These are phyloP conservation scores for Inonotus hispidus DNA, from an alignment of 1,284 basidiomycete species.

Conservation along the genomic window DNA sequence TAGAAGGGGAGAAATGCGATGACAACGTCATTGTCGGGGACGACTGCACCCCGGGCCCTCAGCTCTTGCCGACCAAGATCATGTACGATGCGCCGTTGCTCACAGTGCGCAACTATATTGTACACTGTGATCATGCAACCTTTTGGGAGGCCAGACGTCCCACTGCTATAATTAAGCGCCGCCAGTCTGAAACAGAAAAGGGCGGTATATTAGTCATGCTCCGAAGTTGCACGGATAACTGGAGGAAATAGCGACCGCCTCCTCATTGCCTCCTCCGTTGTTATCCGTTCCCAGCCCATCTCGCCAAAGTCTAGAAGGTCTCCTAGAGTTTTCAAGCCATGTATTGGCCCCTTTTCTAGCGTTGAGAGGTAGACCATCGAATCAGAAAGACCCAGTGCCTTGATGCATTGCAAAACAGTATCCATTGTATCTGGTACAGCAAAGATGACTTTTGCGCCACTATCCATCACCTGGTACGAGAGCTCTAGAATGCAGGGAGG, in stretches of 20 bases:
- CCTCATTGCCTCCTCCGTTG: neutral
- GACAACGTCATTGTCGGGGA: constrained; percentile 14
- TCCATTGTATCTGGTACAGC: constrained; percentile 11
- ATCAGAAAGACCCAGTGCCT: constrained; percentile 12
- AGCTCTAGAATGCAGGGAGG: constrained; percentile 8
- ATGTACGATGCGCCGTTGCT: constrained; percentile 13
- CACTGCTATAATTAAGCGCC: constrained; percentile 33
- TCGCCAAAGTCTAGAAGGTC: constrained; percentile 19
- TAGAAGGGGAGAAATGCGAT: constrained; percentile 20
- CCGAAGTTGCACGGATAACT: neutral
- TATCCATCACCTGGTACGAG: constrained; percentile 18
- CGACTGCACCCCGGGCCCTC: constrained; percentile 2
- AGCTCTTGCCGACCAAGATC: constrained; percentile 11
- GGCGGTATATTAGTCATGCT: neutral
- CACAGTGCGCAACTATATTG: constrained; percentile 24
- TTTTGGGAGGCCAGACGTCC: constrained; percentile 26
- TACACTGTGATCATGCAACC: constrained; percentile 30
- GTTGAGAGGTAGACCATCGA: constrained; percentile 11
- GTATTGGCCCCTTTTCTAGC: constrained; percentile 5
- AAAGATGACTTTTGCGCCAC: constrained; percentile 19
- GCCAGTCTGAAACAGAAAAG: constrained; percentile 15
- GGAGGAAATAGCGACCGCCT: constrained; percentile 8
- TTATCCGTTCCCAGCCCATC: constrained; percentile 17
- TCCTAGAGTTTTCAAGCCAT: constrained; percentile 11
- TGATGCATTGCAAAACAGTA: constrained; percentile 10